Evolutionary conservation across 202 grass and related monocot genomes (phyloP), one percentile per base, ranked within the genome.

Genomic region (Zoysia matrella): DNA sequence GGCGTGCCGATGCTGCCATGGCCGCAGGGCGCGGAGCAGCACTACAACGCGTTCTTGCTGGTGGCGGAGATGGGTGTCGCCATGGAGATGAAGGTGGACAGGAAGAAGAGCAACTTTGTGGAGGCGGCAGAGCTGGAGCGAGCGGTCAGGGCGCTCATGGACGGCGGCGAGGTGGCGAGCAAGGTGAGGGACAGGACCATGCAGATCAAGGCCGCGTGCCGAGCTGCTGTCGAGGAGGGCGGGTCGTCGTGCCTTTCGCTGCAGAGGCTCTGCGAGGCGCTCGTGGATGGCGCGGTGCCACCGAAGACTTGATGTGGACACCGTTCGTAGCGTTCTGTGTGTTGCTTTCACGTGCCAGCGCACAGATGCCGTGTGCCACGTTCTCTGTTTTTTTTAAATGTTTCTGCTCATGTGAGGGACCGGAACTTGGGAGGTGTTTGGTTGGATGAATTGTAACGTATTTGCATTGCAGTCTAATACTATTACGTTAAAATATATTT

Each of bases 21-120:
- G 86, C 88, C 88, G 11, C 53, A 79, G 3, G 83, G 86, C 47
- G 83, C 86, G 2, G 91, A 94, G 75, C 91, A 94, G 76, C 79
- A 81, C 80, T 55, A 86, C 40, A 88, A 88, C 73, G 88, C 86
- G 54, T 91, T 94, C 45, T 45, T 55, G 75, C 40, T 90, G n/a
- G 91, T 82, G 52, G 6, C 58, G 5, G 75, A 14, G 1, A 46
- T 62, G 45, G 81, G 85, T 7, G 85, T 90, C 0, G 88, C 65
- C 30, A 62, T 90, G 60, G 41, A 54, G 6, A 55, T 96, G 22
- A 3, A 42, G 15, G 55, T 90, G 14, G 83, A 92, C 79, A 36
- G 56, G 69, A 41, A 16, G 50, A 58, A 77, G 40, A 5, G 65
- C 42, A 85, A 54, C 66, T 87, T 88, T 15, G 87, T 94, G 1